These are phyloP conservation scores for Ambrosiella cleistominuta DNA, from an alignment of 2,329 filamentous ascomycete genomes.

Conservation along the genomic window DNA sequence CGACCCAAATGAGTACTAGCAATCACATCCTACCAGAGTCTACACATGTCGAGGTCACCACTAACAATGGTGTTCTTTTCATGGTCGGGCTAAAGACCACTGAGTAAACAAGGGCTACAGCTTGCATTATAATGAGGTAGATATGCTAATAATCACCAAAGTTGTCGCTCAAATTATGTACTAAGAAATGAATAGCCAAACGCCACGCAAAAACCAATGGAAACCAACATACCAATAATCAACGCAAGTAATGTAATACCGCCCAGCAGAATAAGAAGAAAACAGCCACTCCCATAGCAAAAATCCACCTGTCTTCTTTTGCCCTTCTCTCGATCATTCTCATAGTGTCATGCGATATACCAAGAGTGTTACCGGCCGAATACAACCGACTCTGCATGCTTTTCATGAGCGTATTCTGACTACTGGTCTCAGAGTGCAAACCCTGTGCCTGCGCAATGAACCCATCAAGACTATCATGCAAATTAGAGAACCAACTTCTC, in stretches of 20 bases:
- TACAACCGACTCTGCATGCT: constrained; percentile 83
- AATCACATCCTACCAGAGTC: constrained; percentile 51
- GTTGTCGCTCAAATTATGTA: neutral
- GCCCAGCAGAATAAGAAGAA: constrained; percentile 90
- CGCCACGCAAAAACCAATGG: constrained; percentile 12
- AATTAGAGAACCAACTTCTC: constrained; percentile 69
- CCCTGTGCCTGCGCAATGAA: constrained; percentile 74
- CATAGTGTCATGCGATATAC: constrained; percentile 88
- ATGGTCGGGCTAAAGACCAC: constrained; percentile 31
- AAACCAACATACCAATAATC: constrained; percentile 16
- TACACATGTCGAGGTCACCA: constrained; percentile 43
- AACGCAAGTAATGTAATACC: constrained; percentile 70
- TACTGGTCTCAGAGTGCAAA: constrained; percentile 77
- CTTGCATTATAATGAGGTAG: neutral
- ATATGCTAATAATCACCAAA: neutral
- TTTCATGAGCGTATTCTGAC: constrained; percentile 67
- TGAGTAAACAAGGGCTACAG: neutral
- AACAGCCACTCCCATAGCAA: constrained; percentile 66
- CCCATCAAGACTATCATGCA: constrained; percentile 76
- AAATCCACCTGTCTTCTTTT: constrained; percentile 96
- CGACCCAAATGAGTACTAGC: constrained; percentile 59
- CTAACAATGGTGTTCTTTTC: constrained; percentile 50
- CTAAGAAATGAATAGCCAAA: constrained; percentile 3
- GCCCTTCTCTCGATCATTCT: constrained; percentile 87
- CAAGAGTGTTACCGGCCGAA: constrained; percentile 82